Evolutionary conservation across 305 asterid genomes (phyloP).

Genomic region (Euphrasia arctica): DNA sequence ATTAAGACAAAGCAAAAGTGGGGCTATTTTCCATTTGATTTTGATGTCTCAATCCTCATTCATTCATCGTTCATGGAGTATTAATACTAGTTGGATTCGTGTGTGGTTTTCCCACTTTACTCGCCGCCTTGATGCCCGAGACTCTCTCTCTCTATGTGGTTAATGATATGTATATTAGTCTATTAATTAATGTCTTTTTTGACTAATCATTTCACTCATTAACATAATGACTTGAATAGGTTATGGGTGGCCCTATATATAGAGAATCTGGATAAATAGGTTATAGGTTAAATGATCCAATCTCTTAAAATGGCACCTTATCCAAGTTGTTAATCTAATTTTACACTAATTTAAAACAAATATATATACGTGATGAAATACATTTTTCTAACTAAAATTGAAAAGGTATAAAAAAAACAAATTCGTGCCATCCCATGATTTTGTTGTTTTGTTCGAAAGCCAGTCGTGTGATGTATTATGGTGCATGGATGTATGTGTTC

Average conservation of each 20-base stretch:
- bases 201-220: conserved; percentile 1
- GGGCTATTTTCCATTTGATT: conserved; percentile 13
- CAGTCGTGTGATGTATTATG: too few relatives aligned
- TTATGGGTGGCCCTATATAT: too few relatives aligned
- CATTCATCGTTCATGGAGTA: background rate
- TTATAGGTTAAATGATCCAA: background rate
- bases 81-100: background rate
- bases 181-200: background rate
- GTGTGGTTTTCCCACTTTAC: conserved; percentile 31
- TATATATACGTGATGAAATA: too few relatives aligned
- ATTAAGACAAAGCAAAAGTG: conserved; percentile 29
- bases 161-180: background rate
- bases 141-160: background rate
- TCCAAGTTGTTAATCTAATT: background rate
- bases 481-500: too few relatives aligned
- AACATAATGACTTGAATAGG: background rate
- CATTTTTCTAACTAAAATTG: too few relatives aligned
- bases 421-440: too few relatives aligned
- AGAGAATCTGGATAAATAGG: too few relatives aligned
- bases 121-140: conserved; percentile 35
- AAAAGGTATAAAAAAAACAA: too few relatives aligned
- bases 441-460: too few relatives aligned
- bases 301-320: background rate
- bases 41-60: background rate
- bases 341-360: background rate